phyloP scores from a whole-genome alignment of 2,329 filamentous ascomycete genomes.

The Scedosporium boydii region DNA sequence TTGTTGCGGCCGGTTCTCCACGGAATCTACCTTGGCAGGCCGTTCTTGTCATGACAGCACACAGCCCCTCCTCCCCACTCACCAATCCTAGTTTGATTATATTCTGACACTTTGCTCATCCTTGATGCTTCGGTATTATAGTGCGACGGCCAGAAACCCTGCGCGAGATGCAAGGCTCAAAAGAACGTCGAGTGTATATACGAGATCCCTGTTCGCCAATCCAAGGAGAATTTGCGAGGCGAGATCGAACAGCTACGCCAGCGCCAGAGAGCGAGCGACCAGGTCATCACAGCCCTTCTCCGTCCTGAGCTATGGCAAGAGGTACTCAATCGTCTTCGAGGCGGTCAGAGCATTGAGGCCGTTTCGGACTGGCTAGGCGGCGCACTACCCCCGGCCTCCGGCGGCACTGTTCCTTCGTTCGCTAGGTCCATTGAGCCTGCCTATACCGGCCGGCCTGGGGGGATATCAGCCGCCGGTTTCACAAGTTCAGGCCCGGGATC shows the following conservation, averaged over 20 bases:
- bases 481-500: slow-evolving; percentile 16
- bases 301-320: slow-evolving; percentile 43
- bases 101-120: background rate
- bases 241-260: slow-evolving; percentile 49
- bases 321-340: slow-evolving; percentile 41
- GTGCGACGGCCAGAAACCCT: slow-evolving; percentile 52
- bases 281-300: slow-evolving; percentile 44
- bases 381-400: slow-evolving; percentile 18
- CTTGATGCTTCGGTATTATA: slow-evolving; percentile 16
- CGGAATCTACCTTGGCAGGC: too few relatives aligned
- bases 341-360: slow-evolving; percentile 42
- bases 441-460: slow-evolving; percentile 6
- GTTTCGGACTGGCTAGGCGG: slow-evolving; percentile 46
- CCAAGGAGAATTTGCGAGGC: slow-evolving; percentile 50
- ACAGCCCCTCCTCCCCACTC: background rate
- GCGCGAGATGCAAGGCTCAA: slow-evolving; percentile 44
- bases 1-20: too few relatives aligned
- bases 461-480: slow-evolving; percentile 19
- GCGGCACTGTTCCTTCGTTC: slow-evolving; percentile 20
- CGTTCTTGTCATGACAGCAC: background rate
- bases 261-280: slow-evolving; percentile 44
- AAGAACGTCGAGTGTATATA: slow-evolving; percentile 49
- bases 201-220: slow-evolving; percentile 53
- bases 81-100: background rate
- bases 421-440: slow-evolving; percentile 10